A percentile compares a stretch with the other conserved stretches of the same genome.
Conservation (phyloP, 176 grass and related monocot genomes). For the Musa acuminata region DNA sequence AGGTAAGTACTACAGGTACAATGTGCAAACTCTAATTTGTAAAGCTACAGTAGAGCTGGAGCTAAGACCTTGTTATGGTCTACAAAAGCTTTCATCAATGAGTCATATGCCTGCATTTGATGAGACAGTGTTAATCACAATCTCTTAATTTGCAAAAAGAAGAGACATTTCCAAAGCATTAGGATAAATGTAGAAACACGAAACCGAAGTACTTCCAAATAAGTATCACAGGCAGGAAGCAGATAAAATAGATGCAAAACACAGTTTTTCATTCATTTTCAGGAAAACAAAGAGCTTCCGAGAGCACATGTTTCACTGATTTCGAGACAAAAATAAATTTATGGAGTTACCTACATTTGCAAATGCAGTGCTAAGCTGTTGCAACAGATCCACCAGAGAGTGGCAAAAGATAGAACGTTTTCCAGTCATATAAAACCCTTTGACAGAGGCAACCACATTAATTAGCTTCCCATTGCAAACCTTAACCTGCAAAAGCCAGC, state of each 20-base stretch:
- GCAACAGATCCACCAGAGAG: conserved; percentile 77
- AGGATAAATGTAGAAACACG: background rate
- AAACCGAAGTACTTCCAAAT: too few relatives aligned
- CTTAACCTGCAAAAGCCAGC: conserved; percentile 55
- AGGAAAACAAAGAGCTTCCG: background rate
- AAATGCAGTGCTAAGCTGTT: conserved; percentile 88
- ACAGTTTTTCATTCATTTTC: background rate
- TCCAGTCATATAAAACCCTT: conserved; percentile 75
- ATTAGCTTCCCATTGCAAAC: conserved; percentile 92
- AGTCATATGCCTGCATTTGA: conserved; percentile 56
- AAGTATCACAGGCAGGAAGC: background rate
- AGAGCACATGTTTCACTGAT: background rate
- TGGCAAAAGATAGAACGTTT: conserved; percentile 46
- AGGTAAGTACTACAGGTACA: background rate
- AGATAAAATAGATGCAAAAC: background rate
- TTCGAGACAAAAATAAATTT: background rate
- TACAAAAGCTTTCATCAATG: conserved; percentile 83
- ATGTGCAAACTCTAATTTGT: background rate
- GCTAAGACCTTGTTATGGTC: conserved; percentile 78
- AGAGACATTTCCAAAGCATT: background rate
- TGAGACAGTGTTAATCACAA: background rate
- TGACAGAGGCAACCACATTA: conserved; percentile 55
- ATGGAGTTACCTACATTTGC: conserved; percentile 57
- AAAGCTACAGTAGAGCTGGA: conserved; percentile 10
- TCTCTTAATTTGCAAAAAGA: too few relatives aligned